phyloP scores from a whole-genome alignment of 805 yeast genomes.

The Metschnikowia amazonensis region DNA sequence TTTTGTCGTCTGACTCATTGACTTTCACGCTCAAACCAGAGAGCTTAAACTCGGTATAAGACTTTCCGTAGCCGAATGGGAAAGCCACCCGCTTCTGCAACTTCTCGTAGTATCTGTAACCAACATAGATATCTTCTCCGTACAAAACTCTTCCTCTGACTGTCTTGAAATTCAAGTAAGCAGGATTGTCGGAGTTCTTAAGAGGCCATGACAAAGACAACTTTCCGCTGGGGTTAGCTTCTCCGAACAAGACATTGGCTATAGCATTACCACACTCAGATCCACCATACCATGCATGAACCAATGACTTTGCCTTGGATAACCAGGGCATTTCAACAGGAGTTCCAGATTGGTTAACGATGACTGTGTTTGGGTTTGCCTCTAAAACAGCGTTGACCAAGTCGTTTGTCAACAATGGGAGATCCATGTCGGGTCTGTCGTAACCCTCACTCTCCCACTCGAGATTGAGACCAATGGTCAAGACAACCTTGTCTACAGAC shows the following conservation, averaged over 20 bases:
- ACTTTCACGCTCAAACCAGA: constrained; percentile 31
- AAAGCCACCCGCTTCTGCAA: constrained; percentile 44
- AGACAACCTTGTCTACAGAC: constrained; percentile 48
- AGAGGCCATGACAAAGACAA: constrained; percentile 54
- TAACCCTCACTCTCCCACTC: constrained; percentile 62
- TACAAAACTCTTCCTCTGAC: constrained; percentile 53
- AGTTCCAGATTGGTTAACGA: constrained; percentile 58
- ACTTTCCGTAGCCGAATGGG: constrained; percentile 63
- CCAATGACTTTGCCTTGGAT: constrained; percentile 36
- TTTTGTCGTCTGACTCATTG: constrained; percentile 22
- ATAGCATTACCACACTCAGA: constrained; percentile 55
- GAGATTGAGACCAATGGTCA: constrained; percentile 48
- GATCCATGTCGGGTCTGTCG: constrained; percentile 48
- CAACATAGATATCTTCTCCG: constrained; percentile 65
- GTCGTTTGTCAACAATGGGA: constrained; percentile 47
- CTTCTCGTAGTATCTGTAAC: constrained; percentile 59
- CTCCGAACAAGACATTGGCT: constrained; percentile 60
- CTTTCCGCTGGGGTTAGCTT: constrained; percentile 58
- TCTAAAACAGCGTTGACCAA: constrained; percentile 42
- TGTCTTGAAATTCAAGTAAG: constrained; percentile 48
- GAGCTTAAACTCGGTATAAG: constrained; percentile 51
- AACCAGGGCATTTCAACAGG: constrained; percentile 60
- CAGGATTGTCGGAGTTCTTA: constrained; percentile 51
- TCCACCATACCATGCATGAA: constrained; percentile 59
- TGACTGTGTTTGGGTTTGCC: constrained; percentile 48